Evolutionary conservation across 2,329 filamentous ascomycete species (phyloP), one percentile per base, ranked within the genome.

Genomic region (Apiospora kogelbergensis): DNA sequence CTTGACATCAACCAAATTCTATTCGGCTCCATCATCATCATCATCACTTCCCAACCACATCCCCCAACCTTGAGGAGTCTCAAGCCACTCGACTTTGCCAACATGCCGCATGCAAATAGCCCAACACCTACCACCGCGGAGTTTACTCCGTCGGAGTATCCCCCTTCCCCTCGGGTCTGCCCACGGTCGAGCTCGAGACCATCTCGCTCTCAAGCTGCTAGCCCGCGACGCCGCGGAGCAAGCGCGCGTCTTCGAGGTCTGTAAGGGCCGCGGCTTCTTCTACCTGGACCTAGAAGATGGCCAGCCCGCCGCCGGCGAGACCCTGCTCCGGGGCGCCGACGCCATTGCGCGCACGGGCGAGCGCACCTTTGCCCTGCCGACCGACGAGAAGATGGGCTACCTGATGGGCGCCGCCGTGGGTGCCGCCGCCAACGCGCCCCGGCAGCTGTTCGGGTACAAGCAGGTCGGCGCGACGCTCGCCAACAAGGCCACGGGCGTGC

Each of bases 391-490:
- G 72, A 66, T 76, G 64, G 42, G 42, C 41, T 76, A 76, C 68
- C 15, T 45, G 20, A 60, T 63, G 68, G 66, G 68, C 20, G 15
- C 63, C 13, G 9, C n/a, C 9, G 13, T 13, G 11, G 40, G 40
- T 15, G 46, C 33, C 13, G 46, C 68, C 64, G 70, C 75, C 42
- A 20, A 69, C 46, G 57, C 66, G n/a, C 70, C 41, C 9, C 72
- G 73, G 26, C 70, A 74, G 48, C 72, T 80, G 2, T 77, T 78
- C 66, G 77, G 78, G 5, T 80, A 80, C 70, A 80, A 80, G 70
- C 63, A 67, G 15, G 75, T 74, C 1, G 78, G 78, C 22, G 73
- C 72, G 24, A 76, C 76, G 30, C 60, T 73, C 26, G 73, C 77
- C 33, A 78, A 79, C 70, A 73, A 72, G 48, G 26, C 66, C 30